Conservation (phyloP, 164 flowering plant genomes). For the Aristolochia fimbriata region DNA sequence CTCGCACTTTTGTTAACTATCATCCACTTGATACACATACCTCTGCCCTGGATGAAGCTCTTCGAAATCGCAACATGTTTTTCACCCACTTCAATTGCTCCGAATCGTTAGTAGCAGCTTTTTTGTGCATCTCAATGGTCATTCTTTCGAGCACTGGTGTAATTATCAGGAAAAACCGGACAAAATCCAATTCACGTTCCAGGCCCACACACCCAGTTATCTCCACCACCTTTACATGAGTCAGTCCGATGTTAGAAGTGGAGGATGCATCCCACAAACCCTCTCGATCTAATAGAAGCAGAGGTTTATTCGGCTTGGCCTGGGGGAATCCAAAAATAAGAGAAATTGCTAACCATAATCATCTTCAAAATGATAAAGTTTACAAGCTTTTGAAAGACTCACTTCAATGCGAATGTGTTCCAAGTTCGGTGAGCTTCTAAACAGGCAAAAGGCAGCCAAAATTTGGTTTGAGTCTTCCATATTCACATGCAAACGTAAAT, state of each 20-base stretch:
- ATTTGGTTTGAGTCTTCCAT: not conserved
- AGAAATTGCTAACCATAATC: not conserved
- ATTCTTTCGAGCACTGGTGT: not conserved
- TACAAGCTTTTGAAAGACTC: not conserved
- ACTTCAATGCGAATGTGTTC: not conserved
- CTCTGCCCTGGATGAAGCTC: conserved; percentile 6
- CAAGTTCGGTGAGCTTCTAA: conserved; percentile 4
- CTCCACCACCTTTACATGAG: not conserved
- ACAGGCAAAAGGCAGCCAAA: not conserved
- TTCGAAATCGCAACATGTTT: not conserved
- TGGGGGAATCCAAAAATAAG: not conserved
- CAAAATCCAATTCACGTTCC: not conserved
- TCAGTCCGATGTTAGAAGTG: too few species aligned
- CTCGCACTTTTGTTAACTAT: too few species aligned
- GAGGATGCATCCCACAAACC: not conserved
- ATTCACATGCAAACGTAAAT: not conserved
- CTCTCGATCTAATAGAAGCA: not conserved
- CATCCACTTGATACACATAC: not conserved
- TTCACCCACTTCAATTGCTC: not conserved
- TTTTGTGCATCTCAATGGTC: not conserved
- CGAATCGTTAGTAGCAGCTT: not conserved
- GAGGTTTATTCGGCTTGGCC: not conserved
- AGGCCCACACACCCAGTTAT: not conserved
- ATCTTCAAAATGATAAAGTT: too few species aligned
- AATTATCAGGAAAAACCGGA: not conserved